Percentiles rank a stretch among this genome's conserved stretches.
These are phyloP conservation scores for Rubroboletus satanas DNA, from an alignment of 768 basidiomycete genomes.

Conservation along the genomic window DNA sequence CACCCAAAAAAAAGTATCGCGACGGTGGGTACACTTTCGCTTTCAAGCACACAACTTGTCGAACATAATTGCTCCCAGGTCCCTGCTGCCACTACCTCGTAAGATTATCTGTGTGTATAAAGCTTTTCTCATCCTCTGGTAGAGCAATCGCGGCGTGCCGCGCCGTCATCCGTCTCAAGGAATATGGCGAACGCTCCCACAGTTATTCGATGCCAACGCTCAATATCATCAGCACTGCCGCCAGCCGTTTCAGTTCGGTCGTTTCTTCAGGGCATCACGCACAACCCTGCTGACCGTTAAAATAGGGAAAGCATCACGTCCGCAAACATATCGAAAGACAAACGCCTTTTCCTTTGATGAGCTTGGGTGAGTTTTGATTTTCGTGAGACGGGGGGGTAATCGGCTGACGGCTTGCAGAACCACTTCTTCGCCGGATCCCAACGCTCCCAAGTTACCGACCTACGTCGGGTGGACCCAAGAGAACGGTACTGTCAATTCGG, in stretches of 20 bases:
- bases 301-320: slow-evolving; percentile 14
- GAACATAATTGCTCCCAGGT: slow-evolving; percentile 35
- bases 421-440: slow-evolving; percentile 6
- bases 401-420: slow-evolving; percentile 5
- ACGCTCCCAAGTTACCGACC: slow-evolving; percentile 14
- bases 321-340: slow-evolving; percentile 8
- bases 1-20: slow-evolving; percentile 15
- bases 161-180: slow-evolving; percentile 60
- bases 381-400: background rate
- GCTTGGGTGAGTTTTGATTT: slow-evolving; percentile 9
- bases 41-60: background rate
- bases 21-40: slow-evolving; percentile 13
- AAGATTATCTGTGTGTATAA: slow-evolving; percentile 8
- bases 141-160: slow-evolving; percentile 52
- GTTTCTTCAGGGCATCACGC: background rate
- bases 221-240: slow-evolving; percentile 19
- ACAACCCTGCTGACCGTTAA: background rate
- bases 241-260: slow-evolving; percentile 18
- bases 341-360: slow-evolving; percentile 18
- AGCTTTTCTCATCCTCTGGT: slow-evolving; percentile 4
- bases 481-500: slow-evolving; percentile 1
- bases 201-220: slow-evolving; percentile 18
- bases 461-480: slow-evolving; percentile 11
- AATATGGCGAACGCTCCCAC: slow-evolving; percentile 40
- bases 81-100: slow-evolving; percentile 67